These are phyloP conservation scores for Boletus sp. DNA, from an alignment of 768 basidiomycete genomes.

Conservation along the genomic window DNA sequence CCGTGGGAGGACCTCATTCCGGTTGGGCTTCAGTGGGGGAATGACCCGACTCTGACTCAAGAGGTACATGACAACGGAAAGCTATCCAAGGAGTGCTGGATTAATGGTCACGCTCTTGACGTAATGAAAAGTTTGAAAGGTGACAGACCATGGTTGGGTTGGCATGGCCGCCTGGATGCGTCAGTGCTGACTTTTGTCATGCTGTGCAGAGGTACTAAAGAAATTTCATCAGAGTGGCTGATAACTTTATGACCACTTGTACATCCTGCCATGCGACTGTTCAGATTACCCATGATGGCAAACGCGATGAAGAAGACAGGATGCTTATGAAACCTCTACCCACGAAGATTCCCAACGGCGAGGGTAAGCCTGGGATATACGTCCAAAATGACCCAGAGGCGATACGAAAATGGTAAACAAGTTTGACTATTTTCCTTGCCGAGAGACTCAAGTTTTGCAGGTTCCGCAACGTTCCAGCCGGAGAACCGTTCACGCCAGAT, in stretches of 20 bases:
- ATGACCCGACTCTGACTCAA: background rate
- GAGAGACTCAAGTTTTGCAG: background rate
- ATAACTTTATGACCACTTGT: background rate
- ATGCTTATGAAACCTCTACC: background rate
- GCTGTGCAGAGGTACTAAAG: background rate
- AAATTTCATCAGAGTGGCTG: background rate
- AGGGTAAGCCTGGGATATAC: background rate
- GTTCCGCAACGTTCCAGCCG: background rate
- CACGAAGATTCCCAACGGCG: background rate
- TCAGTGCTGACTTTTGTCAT: background rate
- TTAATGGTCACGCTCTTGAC: no score
- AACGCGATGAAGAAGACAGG: no score
- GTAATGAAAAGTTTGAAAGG: background rate
- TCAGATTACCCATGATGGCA: background rate
- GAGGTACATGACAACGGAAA: no score
- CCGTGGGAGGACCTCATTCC: no score
- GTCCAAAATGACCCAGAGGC: background rate
- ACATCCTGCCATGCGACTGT: background rate
- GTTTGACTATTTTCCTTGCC: background rate
- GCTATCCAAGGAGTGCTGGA: no score
- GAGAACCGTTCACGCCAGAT: background rate
- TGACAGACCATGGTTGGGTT: background rate
- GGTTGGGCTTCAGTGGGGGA: constrained; percentile 1
- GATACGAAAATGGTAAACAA: background rate
- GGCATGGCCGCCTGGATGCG: background rate